These are phyloP conservation scores for Alternaria consortialis DNA, from an alignment of 2,329 filamentous ascomycete genomes.

Conservation along the genomic window DNA sequence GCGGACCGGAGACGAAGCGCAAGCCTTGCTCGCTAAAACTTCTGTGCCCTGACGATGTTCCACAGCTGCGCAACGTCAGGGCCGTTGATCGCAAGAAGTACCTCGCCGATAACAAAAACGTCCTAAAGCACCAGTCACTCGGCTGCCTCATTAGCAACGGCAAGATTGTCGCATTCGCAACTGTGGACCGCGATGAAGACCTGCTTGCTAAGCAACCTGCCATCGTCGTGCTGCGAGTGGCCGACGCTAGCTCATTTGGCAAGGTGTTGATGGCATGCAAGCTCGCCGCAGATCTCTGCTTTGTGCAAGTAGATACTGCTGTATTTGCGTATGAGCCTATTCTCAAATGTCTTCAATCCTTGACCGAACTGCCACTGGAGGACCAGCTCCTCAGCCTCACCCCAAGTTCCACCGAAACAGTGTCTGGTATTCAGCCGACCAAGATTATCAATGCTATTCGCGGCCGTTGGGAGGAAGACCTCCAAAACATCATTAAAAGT, in stretches of 20 bases:
- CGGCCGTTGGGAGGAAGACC: slow-evolving; percentile 21
- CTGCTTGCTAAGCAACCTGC: slow-evolving; percentile 58
- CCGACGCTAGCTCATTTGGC: slow-evolving; percentile 56
- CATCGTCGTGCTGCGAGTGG: slow-evolving; percentile 62
- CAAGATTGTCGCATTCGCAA: slow-evolving; percentile 68
- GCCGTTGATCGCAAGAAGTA: slow-evolving; percentile 53
- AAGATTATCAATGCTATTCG: slow-evolving; percentile 38
- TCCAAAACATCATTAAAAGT: slow-evolving; percentile 31
- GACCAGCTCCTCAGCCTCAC: slow-evolving; percentile 58
- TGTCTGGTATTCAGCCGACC: slow-evolving; percentile 36
- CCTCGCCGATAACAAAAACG: slow-evolving; percentile 55
- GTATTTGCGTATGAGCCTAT: slow-evolving; percentile 76
- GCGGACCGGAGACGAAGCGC: slow-evolving; percentile 42
- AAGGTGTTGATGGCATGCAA: slow-evolving; percentile 55
- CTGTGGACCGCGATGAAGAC: slow-evolving; percentile 62
- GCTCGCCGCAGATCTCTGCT: slow-evolving; percentile 49
- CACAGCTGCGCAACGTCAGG: slow-evolving; percentile 50
- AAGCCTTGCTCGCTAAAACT: slow-evolving; percentile 54
- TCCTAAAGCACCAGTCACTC: slow-evolving; percentile 68
- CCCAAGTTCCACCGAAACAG: slow-evolving; percentile 22
- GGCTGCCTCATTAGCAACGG: slow-evolving; percentile 65
- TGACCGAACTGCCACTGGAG: slow-evolving; percentile 65
- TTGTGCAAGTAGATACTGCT: slow-evolving; percentile 70
- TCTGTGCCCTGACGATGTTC: slow-evolving; percentile 55
- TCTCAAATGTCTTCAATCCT: slow-evolving; percentile 65